Percentiles rank a stretch among this genome's conserved stretches.
phyloP scores from a whole-genome alignment of 2,329 filamentous ascomycete species.

The Talaromyces amestolkiae region DNA sequence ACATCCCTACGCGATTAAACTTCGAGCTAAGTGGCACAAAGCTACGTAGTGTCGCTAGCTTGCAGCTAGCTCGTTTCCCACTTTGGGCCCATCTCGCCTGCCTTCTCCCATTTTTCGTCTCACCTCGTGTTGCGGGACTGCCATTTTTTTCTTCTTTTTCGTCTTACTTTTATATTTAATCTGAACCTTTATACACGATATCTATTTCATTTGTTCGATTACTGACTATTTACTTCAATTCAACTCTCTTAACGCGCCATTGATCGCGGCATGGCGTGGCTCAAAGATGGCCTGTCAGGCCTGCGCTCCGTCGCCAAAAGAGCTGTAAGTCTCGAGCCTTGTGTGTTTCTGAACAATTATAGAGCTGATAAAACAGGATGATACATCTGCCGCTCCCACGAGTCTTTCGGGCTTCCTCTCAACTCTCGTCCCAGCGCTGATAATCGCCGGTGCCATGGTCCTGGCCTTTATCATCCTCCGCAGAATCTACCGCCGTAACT shows the following conservation, averaged over 20 bases:
- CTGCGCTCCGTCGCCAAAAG: slow-evolving; percentile 9
- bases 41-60: background rate
- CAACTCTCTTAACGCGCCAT: background rate
- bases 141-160: background rate
- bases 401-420: slow-evolving; percentile 49
- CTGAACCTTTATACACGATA: background rate
- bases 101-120: slow-evolving; percentile 10
- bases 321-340: background rate
- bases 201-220: background rate
- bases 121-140: background rate
- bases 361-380: background rate
- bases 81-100: background rate
- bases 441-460: slow-evolving; percentile 47
- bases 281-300: slow-evolving; percentile 13
- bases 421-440: slow-evolving; percentile 48
- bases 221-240: background rate
- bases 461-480: slow-evolving; percentile 53
- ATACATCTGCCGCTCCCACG: slow-evolving; percentile 26
- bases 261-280: slow-evolving; percentile 14
- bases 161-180: background rate
- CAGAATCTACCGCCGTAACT: slow-evolving; percentile 49
- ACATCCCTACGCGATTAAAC: background rate
- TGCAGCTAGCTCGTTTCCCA: background rate
- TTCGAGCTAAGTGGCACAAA: background rate
- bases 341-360: no score